Evolutionary conservation across 1,139 yeast species (phyloP), one percentile per base, ranked within the genome.

Genomic region (Lodderomyces metapsilosis): DNA sequence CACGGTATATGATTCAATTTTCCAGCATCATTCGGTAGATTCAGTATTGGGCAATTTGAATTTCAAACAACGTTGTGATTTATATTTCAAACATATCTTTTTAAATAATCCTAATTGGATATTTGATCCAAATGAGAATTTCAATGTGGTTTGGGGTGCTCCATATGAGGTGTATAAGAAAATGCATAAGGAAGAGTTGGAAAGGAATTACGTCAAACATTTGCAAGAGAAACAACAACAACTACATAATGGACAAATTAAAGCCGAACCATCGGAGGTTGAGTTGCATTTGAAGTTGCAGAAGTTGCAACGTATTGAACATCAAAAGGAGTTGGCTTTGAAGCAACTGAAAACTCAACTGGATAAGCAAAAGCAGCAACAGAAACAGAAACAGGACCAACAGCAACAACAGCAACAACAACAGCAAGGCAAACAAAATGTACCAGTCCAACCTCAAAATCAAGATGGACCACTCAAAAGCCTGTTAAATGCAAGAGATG

Each of bases 41-140:
- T 47, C 57, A 1, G 42, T 65, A 5, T 47, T 64, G 34, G 44
- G 45, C 4, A 43, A 50, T 31, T 47, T 64, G 13, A 39, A 45
- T 22, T 61, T 62, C 37, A 49, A 50, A 13, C 45, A 58, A 28
- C 41, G 68, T 38, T 64, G 70, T 52, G 67, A 64, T 42, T 54
- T 64, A 36, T 64, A 58, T 39, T 64, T 65, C 52, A 53, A 52
- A 24, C 62, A 54, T 23, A 48, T 65, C 20, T 61, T 53, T 44
- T 41, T 51, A 1, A 34, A 49, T 3, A 53, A 60, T 37, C 50
- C 53, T 11, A 58, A 58, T 43, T 63, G 67, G 70, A 48, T 43
- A 31, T 40, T 63, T 12, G 51, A 64, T 37, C 68, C 67, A 17
- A 44, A 57, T 41, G 48, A 48, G 22, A 51, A 53, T 22, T 54